Base-by-base conservation (phyloP, 805 yeast species). In the Teunomyces kruisii region DNA sequence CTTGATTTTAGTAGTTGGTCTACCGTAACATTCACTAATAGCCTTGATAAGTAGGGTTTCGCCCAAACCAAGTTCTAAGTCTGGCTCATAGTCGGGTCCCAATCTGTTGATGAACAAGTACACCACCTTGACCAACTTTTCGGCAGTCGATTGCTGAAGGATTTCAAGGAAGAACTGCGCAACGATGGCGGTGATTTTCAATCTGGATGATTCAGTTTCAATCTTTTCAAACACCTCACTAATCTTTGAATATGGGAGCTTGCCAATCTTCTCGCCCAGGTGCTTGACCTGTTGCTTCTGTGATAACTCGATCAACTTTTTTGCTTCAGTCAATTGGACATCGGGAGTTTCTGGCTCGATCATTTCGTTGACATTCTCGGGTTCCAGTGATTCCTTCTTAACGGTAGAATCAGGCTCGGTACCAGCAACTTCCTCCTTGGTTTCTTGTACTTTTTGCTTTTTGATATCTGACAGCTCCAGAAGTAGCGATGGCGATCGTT, bases 31-130 rank as follows among this genome's bases (percentile, higher is more conserved):
- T 58, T 88, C 96, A 29, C 90, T 82, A 32, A 94, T 80, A 0
- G 98, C 94, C 58, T 91, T 94, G 57, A 91, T 81, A 22, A 94
- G 69, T 9, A 94, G 61, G 2, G 95, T 83, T 63, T 94, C 99
- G 13, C 99, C 99, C 2, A 94, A 74, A 0, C 99, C 99, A 19
- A 94, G 72, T 59, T 94, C 99, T 46, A 92, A 69, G 26, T 95
- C 97, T 1, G 76, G 75, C 59, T 89, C 96, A 59, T 94, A 94
- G 62, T 94, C 99, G 0, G 99, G 99, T 0, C 97, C 97, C 8
- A 91, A 68, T 49, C 92, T 72, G 61, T 92, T 92, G 60, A 92
- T 90, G 66, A 87, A 86, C 13, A 94, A 74, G 56, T 92, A 94
- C 1, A 91, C 86, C 1, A 88, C 82, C 44, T 79, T 81, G 6